Evolutionary conservation across 139 green algal genomes (phyloP).

Genomic region (Bryopsis sp.): DNA sequence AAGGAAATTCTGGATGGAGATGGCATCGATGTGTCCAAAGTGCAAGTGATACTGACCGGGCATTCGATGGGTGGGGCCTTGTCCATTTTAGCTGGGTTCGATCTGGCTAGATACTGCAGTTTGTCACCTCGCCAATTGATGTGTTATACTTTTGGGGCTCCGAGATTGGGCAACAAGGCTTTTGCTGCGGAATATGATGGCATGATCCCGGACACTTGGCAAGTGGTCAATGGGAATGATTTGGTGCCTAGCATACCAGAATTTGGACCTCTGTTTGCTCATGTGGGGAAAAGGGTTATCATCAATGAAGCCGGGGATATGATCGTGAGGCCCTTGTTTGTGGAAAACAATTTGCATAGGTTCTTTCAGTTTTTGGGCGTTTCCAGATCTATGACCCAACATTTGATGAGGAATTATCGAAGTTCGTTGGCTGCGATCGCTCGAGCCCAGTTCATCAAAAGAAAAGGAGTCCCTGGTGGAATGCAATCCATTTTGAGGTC

Average conservation of each 20-base stretch:
- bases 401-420: neutral
- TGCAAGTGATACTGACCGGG: conserved; percentile 34
- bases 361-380: neutral
- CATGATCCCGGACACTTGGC: conserved; percentile 6
- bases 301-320: neutral
- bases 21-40: neutral
- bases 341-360: conserved; percentile 2
- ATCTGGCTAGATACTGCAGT: conserved; percentile 18
- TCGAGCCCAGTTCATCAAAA: neutral
- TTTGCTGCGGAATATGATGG: neutral
- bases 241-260: neutral
- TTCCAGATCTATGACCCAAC: neutral
- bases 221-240: conserved; percentile 13
- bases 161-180: neutral
- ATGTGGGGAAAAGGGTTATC: conserved; percentile 2
- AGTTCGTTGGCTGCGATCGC: neutral
- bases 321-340: conserved; percentile 9
- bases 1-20: neutral
- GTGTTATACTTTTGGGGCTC: conserved; percentile 12
- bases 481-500: neutral
- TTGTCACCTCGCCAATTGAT: neutral
- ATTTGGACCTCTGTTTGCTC: neutral
- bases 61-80: conserved; percentile 56
- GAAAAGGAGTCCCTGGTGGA: neutral
- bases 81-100: conserved; percentile 44